Evolutionary conservation across 2,329 filamentous ascomycete species (phyloP).

Genomic region (Pseudocercospora pini-densiflorae): DNA sequence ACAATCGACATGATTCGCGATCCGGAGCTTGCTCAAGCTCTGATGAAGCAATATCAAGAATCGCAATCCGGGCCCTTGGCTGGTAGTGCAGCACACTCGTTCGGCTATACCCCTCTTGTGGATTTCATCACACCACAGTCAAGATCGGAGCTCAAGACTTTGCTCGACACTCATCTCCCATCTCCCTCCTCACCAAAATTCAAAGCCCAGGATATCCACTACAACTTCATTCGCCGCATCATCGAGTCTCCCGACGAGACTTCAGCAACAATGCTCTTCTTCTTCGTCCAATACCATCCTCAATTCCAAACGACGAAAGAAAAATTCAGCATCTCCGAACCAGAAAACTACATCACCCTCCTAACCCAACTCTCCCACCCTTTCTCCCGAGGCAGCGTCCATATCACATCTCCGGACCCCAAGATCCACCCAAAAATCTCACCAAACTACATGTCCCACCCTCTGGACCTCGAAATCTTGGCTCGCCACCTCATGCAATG

Average conservation of each 20-base stretch:
- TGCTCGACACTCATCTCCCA: conserved; percentile 14
- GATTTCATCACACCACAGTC: conserved; percentile 15
- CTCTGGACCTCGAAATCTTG: conserved; percentile 31
- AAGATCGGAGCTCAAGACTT: neutral
- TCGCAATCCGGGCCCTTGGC: conserved; percentile 14
- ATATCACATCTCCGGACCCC: conserved; percentile 33
- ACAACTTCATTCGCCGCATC: neutral
- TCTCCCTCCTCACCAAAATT: neutral
- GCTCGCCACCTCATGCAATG: conserved; percentile 33
- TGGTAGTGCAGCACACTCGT: neutral
- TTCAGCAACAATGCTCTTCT: neutral
- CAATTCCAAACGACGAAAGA: neutral
- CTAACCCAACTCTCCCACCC: conserved; percentile 57
- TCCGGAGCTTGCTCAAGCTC: conserved; percentile 4
- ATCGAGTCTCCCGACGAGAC: conserved; percentile 12
- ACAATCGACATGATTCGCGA: conserved; percentile 16
- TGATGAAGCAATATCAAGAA: conserved; percentile 10
- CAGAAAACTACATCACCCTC: conserved; percentile 57
- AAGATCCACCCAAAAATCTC: conserved; percentile 32
- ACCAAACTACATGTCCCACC: conserved; percentile 33
- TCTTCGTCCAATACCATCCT: conserved; percentile 1
- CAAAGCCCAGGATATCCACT: conserved; percentile 4
- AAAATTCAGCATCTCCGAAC: conserved; percentile 24
- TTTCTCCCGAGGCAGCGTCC: conserved; percentile 32
- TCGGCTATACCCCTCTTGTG: conserved; percentile 10